Percentiles rank a stretch among this genome's conserved stretches.
Evolutionary conservation across 1,139 yeast genomes (phyloP).

Genomic region (Sugiyamaella grinbergsii): DNA sequence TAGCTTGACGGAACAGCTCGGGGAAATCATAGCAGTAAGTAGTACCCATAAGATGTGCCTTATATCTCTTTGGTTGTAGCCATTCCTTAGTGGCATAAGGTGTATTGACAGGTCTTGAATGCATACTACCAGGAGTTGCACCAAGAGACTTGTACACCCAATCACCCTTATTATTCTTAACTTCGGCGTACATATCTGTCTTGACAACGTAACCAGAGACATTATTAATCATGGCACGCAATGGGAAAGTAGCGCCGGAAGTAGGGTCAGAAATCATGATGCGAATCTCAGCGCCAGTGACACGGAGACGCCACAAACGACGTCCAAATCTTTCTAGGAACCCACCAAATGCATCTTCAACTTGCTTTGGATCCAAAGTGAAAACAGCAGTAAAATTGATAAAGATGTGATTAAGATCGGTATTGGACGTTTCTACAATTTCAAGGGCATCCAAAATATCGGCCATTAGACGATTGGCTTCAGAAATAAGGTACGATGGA

Average conservation of each 20-base stretch:
- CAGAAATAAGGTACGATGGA: constrained; percentile 91
- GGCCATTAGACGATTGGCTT: constrained; percentile 92
- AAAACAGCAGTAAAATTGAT: constrained; percentile 95
- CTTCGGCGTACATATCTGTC: constrained; percentile 91
- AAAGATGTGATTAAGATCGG: constrained; percentile 94
- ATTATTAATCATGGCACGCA: constrained; percentile 93
- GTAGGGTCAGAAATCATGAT: constrained; percentile 90
- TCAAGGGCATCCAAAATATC: constrained; percentile 94
- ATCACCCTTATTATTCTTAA: constrained; percentile 86
- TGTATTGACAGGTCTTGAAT: constrained; percentile 89
- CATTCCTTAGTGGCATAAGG: constrained; percentile 98
- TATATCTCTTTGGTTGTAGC: constrained; percentile 96
- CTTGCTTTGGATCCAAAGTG: constrained; percentile 91
- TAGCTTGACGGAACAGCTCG: constrained; percentile 93
- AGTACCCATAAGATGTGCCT: constrained; percentile 97
- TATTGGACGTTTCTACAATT: constrained; percentile 89
- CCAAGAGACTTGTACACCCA: constrained; percentile 97
- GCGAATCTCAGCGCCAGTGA: constrained; percentile 95
- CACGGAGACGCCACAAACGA: constrained; percentile 93
- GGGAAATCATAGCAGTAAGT: constrained; percentile 99
- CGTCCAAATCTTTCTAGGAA: constrained; percentile 97
- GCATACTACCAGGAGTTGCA: constrained; percentile 88
- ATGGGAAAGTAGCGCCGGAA: constrained; percentile 88
- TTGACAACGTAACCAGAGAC: constrained; percentile 97
- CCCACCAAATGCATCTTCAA: constrained; percentile 96